Base-by-base conservation (phyloP, 2,329 filamentous ascomycete species). In the Curvularia verruculosa region DNA sequence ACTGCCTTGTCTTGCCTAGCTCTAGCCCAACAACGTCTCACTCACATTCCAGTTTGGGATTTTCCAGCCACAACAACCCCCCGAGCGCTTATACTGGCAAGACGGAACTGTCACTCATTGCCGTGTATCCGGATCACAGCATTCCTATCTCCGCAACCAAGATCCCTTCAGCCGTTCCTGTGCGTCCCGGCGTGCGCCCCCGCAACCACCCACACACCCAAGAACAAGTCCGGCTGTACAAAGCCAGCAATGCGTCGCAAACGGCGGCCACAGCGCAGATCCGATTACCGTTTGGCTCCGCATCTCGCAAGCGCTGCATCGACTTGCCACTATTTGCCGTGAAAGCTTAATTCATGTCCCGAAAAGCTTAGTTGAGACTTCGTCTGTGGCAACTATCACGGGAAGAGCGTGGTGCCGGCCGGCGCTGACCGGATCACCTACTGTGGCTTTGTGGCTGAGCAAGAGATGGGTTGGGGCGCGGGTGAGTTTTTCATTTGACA, bases 311-410 rank as follows among this genome's bases (percentile, higher is more conserved):
- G 37, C 36, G 36, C 36, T n/a, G 31, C 3, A 6, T 15, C 13
- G 2, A n/a, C 5, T 34, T n/a, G n/a, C n/a, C 31, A 3, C 12
- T 34, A 12, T 34, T 2, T 34, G 15, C 29, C 7, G 28, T 21
- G 37, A 41, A 55, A 55, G 53, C 53, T 55, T 55, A 46, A 12
- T n/a, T 39, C 10, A 36, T 12, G 6, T 19, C 8, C 21, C 39
- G 19, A 23, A 23, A 40, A 41, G 39, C 39, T 41, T 41, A 23
- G 10, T 21, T 41, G 39, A 41, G 10, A 41, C 29, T 12, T 36
- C 34, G 13, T 36, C 21, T 23, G 45, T 31, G 29, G 23, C 21
- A 28, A 3, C 29, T 48, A 36, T 18, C 19, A n/a, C 29, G 29
- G n/a, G 15, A 21, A 2, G 19, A 48, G 45, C 19, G 5, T 23